A percentile compares a stretch with the other conserved stretches of the same genome.
phyloP scores from a whole-genome alignment of 2,329 filamentous ascomycete species.

The Neocucurbitaria cava region DNA sequence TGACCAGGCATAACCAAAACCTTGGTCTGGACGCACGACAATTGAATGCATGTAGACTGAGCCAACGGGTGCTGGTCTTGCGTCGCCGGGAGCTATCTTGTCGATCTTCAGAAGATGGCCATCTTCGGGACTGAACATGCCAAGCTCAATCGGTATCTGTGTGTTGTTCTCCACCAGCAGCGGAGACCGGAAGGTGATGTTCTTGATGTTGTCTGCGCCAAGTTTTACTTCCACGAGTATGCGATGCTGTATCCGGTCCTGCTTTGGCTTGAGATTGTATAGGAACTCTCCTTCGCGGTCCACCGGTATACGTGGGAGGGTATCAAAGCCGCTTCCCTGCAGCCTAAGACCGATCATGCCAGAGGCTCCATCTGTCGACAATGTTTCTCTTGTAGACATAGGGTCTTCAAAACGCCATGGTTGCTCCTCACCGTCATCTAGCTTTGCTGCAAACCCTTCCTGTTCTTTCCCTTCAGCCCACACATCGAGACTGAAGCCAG shows the following conservation, averaged over 20 bases:
- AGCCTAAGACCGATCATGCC: conserved; percentile 83
- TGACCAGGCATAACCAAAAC: conserved; percentile 96
- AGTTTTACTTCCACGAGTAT: conserved; percentile 90
- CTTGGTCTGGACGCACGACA: conserved; percentile 88
- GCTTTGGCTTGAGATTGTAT: conserved; percentile 87
- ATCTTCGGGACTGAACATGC: conserved; percentile 85
- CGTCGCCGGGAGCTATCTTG: conserved; percentile 92
- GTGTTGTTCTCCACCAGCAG: conserved; percentile 94
- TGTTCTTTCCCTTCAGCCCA: conserved; percentile 75
- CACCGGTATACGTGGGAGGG: conserved; percentile 84
- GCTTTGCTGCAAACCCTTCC: conserved; percentile 73
- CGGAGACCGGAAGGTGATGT: conserved; percentile 93
- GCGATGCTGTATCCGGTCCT: conserved; percentile 84
- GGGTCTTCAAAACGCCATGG: conserved; percentile 98
- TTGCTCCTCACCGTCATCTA: conserved; percentile 87
- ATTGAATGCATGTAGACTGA: conserved; percentile 89
- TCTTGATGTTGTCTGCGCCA: conserved; percentile 95
- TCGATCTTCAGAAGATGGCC: conserved; percentile 96
- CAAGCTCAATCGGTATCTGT: conserved; percentile 92
- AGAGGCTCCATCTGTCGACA: conserved; percentile 81
- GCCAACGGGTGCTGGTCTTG: conserved; percentile 87
- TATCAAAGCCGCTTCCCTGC: conserved; percentile 93
- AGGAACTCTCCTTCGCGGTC: conserved; percentile 94
- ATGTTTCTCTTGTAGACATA: conserved; percentile 92
- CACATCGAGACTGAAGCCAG: conserved; percentile 86